Evolutionary conservation across 495 filamentous ascomycete genomes (phyloP).

Genomic region (Penicillium subrubescens): DNA sequence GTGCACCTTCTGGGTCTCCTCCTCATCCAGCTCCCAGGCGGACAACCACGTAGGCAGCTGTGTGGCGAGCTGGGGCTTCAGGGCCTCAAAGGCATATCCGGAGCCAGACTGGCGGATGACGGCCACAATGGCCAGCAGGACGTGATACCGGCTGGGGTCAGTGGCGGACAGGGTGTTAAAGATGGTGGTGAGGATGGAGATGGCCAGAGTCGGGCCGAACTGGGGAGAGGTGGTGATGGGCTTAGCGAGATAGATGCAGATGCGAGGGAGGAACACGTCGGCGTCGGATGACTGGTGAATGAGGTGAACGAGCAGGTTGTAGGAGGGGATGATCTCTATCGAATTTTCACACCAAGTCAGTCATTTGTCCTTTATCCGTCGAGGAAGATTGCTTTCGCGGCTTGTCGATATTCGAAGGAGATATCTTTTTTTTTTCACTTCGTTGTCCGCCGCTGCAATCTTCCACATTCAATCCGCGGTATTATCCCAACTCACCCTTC

Average conservation of each 20-base stretch:
- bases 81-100: conserved; percentile 71
- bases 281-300: conserved; percentile 79
- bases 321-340: conserved; percentile 85
- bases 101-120: conserved; percentile 72
- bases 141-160: conserved; percentile 81
- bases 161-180: conserved; percentile 87
- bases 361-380: neutral
- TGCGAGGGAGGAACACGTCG: conserved; percentile 78
- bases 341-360: conserved; percentile 17
- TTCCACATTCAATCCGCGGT: conserved; percentile 5
- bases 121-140: conserved; percentile 79
- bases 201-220: conserved; percentile 80
- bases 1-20: conserved; percentile 80
- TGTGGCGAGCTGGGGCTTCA: conserved; percentile 76
- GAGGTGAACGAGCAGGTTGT: conserved; percentile 94
- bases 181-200: conserved; percentile 87
- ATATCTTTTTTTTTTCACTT: conserved; percentile 19
- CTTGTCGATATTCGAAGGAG: conserved; percentile 18
- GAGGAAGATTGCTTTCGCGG: neutral
- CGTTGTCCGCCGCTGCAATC: neutral
- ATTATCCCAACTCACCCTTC: conserved; percentile 59
- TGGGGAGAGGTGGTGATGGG: conserved; percentile 82
- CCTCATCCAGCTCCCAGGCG: conserved; percentile 79
- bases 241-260: conserved; percentile 84
- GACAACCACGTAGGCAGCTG: conserved; percentile 76